A percentile compares a stretch with the other conserved stretches of the same genome.
Evolutionary conservation across 345 rosid genomes (phyloP).

Genomic region (Populus tremula): DNA sequence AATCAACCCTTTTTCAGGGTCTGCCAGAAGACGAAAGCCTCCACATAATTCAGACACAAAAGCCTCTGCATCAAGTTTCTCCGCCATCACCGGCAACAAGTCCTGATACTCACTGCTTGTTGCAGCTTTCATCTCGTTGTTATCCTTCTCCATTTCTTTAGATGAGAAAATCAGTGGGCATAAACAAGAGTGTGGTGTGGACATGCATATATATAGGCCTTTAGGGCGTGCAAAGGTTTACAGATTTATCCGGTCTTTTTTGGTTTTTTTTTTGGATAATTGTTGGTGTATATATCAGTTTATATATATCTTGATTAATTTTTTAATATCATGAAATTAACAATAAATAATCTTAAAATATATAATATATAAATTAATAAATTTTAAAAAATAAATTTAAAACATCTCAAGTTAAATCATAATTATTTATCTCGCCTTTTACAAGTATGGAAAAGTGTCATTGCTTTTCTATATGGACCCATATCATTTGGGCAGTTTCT

Average conservation of each 20-base stretch:
- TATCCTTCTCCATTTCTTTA: slow-evolving; percentile 26
- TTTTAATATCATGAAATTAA: no score
- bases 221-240: no score
- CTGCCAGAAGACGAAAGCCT: slow-evolving; percentile 76
- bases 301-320: no score
- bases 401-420: no score
- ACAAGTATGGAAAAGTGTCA: not conserved
- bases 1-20: slow-evolving; percentile 51
- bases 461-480: not conserved
- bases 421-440: not conserved
- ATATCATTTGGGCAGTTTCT: not conserved
- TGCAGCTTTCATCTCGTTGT: not conserved
- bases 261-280: no score
- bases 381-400: no score
- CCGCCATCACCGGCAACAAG: slow-evolving; percentile 82
- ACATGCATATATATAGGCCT: not conserved
- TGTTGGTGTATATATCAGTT: no score
- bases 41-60: slow-evolving; percentile 79
- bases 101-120: slow-evolving; percentile 48
- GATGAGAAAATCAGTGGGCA: not conserved
- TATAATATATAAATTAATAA: no score
- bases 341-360: no score
- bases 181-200: not conserved
- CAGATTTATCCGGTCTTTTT: not conserved
- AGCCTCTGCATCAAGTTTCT: slow-evolving; percentile 71